Evolutionary conservation across 2,329 filamentous ascomycete genomes (phyloP), one percentile per base, ranked within the genome.

Genomic region (Phialocephala sp.): DNA sequence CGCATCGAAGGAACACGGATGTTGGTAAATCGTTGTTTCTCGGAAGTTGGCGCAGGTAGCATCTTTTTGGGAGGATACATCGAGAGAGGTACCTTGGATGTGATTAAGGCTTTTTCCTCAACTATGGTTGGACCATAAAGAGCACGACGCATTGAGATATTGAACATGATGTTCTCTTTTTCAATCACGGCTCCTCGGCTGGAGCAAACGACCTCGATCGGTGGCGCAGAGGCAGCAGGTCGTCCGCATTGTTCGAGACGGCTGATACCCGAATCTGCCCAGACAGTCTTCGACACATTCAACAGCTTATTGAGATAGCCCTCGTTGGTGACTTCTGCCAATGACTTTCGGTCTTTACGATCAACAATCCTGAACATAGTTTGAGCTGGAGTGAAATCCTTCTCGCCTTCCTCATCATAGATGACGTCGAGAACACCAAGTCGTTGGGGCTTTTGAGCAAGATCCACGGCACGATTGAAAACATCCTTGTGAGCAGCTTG

Each of bases 1-100:
- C 89, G 91, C 95, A 99, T 99, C 12, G 94, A 97, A 0, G 95
- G 95, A 39, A 97, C 94, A 59, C 90, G 86, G 69, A 99, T 96
- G 76, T 94, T 91, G 59, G 91, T 97, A 79, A 94, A 98, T 27
- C 91, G 88, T 70, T 89, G 87, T 82, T 93, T 94, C 75, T 91
- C 87, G 55, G 91, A 93, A 67, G 91, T 89, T 0, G 95, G 94
- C 41, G 85, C 81, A 2, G 95, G 94, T 1, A 98, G 82, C 78
- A 94, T 83, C 70, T 87, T 82, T 14, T 80, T 81, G 1, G 85
- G 76, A 0, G 93, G 91, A 73, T 89, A 89, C 41, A 85, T 80
- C 27, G 85, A 82, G 15, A 87, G 81, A 5, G 92, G 87, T 9
- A 93, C 77, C 79, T 92, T 92, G 62, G 88, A 85, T 58, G 88